phyloP scores from a whole-genome alignment of 1,284 basidiomycete species.

The Exobasidium rhododendri region DNA sequence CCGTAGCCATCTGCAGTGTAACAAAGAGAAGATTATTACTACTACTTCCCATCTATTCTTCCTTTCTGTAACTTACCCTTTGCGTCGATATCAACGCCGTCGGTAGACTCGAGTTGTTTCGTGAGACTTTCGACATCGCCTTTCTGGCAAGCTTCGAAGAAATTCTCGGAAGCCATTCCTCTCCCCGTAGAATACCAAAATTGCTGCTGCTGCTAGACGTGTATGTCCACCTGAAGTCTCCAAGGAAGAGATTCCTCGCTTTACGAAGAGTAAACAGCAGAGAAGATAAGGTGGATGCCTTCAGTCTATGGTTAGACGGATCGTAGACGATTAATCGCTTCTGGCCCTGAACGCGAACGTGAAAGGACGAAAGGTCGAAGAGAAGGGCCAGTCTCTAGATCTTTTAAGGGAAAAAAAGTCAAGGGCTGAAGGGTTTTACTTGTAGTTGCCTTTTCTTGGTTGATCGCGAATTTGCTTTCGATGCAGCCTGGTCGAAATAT shows the following conservation, averaged over 20 bases:
- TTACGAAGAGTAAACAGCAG: not conserved
- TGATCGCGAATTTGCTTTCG: not conserved
- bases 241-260: no score
- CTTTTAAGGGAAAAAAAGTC: no score
- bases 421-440: not conserved
- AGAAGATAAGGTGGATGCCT: not conserved
- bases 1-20: constrained; percentile 29
- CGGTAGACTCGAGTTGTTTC: constrained; percentile 32
- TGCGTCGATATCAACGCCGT: constrained; percentile 21
- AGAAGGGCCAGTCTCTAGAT: no score
- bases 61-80: constrained; percentile 1
- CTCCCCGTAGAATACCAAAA: no score
- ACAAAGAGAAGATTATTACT: no score
- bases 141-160: constrained; percentile 42
- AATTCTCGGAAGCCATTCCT: constrained; percentile 30
- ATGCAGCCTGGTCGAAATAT: not conserved
- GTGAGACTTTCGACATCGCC: constrained; percentile 40
- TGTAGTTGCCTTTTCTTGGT: not conserved
- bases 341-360: no score
- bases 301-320: not conserved
- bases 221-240: no score
- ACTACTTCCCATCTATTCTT: no score
- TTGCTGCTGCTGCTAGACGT: no score
- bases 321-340: not conserved
- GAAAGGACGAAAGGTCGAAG: no score